A percentile compares a stretch with the other conserved stretches of the same genome.
phyloP scores from a whole-genome alignment of 805 yeast species.

The Priceomyces medius region DNA sequence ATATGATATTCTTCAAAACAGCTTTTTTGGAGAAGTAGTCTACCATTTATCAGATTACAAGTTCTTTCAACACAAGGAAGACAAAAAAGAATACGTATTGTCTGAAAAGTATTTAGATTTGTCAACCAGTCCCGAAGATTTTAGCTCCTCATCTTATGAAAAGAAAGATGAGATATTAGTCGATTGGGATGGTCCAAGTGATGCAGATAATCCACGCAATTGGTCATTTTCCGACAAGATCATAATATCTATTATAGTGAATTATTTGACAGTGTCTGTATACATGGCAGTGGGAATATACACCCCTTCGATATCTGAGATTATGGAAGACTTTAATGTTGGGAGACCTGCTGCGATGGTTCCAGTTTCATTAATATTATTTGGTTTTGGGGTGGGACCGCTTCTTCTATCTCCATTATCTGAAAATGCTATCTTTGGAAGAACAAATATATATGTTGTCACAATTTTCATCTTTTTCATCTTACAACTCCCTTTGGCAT shows the following conservation, averaged over 20 bases:
- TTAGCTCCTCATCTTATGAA: too few relatives aligned
- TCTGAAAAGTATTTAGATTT: too few relatives aligned
- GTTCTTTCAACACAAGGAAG: constrained; percentile 25
- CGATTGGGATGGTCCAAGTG: constrained; percentile 36
- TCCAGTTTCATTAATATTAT: constrained; percentile 42
- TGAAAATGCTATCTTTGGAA: constrained; percentile 49
- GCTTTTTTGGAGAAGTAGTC: constrained; percentile 27
- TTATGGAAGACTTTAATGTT: constrained; percentile 44
- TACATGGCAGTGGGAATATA: constrained; percentile 54
- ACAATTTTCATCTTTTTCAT: constrained; percentile 45
- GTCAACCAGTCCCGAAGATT: too few relatives aligned
- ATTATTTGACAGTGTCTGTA: constrained; percentile 44
- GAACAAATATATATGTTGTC: constrained; percentile 43
- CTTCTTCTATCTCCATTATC: constrained; percentile 53
- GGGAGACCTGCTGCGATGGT: constrained; percentile 43
- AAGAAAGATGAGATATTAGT: too few relatives aligned
- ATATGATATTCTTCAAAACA: too few relatives aligned
- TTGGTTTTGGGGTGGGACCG: constrained; percentile 63
- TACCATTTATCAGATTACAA: constrained; percentile 27
- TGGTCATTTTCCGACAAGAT: constrained; percentile 44
- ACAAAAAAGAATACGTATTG: too few relatives aligned
- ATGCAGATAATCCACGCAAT: constrained; percentile 51
- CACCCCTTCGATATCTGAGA: constrained; percentile 46
- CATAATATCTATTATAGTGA: constrained; percentile 34
- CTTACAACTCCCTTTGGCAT: constrained; percentile 53